Base-by-base conservation (phyloP, 106 monocot species). In the Vanilla planifolia region DNA sequence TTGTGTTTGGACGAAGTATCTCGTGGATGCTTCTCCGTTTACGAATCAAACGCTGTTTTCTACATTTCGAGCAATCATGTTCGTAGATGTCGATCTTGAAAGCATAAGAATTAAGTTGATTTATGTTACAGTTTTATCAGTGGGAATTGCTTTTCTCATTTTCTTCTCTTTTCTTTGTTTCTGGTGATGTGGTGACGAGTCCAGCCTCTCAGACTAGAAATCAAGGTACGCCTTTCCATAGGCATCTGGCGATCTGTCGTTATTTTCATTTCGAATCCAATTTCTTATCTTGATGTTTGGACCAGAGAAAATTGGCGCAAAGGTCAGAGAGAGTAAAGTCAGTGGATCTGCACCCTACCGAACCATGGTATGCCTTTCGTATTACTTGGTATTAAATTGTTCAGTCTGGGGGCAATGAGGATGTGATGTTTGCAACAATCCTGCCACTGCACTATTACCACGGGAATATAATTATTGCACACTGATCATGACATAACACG, bases 131-230 rank as follows among this genome's bases (percentile, higher is more conserved):
- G n/a, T n/a, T n/a, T 45, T 45, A 17, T 45, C 5, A 19, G 17
- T 45, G 2, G 44, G 44, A 45, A 5, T 45, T 45, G 44, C 44
- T 45, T 16, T 45, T 55, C 41, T 28, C 8, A 8, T 53, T 43
- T 45, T 28, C 55, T 58, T 75, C 55, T 45, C 51, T 70, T 51
- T 27, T 66, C 60, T 24, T 64, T 33, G 20, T 47, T 64, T 59
- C 42, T 30, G 47, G 43, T 29, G 39, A 61, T 5, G 33, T 50
- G 51, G 28, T 17, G 59, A 63, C 28, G 48, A 42, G 20, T 30
- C 62, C 79, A 88, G 88, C 88, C 88, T 73, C 88, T 88, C 48
- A 76, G 88, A 77, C 73, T 88, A 28, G 88, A 88, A 71, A 88
- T 88, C 50, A 88, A 88, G 88, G 88, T 88, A 77, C 32, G 33